These are phyloP conservation scores for Aspergillus sp. DNA, from an alignment of 2,329 filamentous ascomycete genomes.

Conservation along the genomic window DNA sequence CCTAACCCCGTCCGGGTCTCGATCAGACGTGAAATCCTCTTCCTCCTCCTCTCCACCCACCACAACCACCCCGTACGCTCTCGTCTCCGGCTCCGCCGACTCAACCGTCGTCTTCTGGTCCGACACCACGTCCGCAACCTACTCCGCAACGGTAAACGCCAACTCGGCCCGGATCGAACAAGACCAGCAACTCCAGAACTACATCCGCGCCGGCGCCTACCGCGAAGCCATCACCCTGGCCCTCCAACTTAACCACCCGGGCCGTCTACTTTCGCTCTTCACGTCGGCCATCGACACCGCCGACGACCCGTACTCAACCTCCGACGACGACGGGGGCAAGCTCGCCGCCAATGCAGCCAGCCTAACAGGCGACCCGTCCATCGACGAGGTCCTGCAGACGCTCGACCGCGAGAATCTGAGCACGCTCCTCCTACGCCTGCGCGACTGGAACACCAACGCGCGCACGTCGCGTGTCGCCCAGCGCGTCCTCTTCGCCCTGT, in stretches of 20 bases:
- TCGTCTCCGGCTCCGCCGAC: conserved; percentile 87
- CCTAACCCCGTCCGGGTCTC: conserved; percentile 37
- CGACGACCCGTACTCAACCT: conserved; percentile 42
- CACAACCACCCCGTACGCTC: conserved; percentile 45
- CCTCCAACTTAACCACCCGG: conserved; percentile 88
- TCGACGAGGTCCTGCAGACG: conserved; percentile 73
- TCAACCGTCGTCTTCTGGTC: conserved; percentile 92
- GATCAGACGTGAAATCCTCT: conserved; percentile 20
- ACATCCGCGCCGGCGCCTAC: conserved; percentile 79
- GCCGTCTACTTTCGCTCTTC: conserved; percentile 74
- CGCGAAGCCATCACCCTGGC: conserved; percentile 87
- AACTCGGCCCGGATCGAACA: conserved; percentile 78
- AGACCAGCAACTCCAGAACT: conserved; percentile 88
- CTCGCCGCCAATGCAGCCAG: conserved; percentile 19
- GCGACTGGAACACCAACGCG: conserved; percentile 97
- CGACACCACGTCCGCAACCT: conserved; percentile 76
- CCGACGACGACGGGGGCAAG: conserved; percentile 27
- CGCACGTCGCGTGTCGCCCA: conserved; percentile 78
- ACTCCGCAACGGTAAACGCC: conserved; percentile 62
- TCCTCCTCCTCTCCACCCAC: conserved; percentile 21
- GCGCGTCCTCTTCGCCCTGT: conserved; percentile 67
- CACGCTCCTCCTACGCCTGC: conserved; percentile 65
- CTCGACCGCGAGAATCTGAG: conserved; percentile 82
- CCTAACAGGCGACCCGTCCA: conserved; percentile 43
- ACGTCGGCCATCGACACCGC: conserved; percentile 68